Base-by-base conservation (phyloP, 208 protist genomes). In the Lotmaria passim region DNA sequence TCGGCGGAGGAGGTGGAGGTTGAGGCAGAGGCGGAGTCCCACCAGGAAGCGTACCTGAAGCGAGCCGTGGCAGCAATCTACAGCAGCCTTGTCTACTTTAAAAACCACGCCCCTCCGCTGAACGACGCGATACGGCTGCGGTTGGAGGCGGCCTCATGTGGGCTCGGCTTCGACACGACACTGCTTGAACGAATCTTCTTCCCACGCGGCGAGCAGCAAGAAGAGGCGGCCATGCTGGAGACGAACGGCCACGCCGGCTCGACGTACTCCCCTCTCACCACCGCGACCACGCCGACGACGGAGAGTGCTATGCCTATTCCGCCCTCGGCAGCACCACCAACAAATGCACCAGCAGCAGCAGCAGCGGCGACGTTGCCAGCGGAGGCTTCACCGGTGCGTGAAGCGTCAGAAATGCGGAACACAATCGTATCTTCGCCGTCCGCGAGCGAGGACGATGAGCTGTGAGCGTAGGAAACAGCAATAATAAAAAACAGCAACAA, bases 31-130 rank as follows among this genome's bases (percentile, higher is more conserved):
- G 56, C 62, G 47, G 71, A 85, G 53, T 15, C 47, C 31, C 61
- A 89, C 56, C 78, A 82, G 43, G 68, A 65, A 59, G 60, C 48
- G 0, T 86, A 90, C 47, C 28, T 94, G 33, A 76, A 86, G 65
- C 81, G 79, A 11, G 56, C 70, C 23, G 74, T 90, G 7, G 66
- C 85, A 3, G 51, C 60, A 1, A 63, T 91, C 8, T 90, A 92
- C 74, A 60, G 77, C 6, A 85, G 81, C 33, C 78, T 85, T 19
- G 77, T 85, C 10, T 79, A 81, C 33, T 86, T 91, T 28, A 66
- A 77, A 15, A 69, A 69, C 36, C 77, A 85, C 53, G 74, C 69
- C 4, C 80, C 90, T 21, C 75, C 66, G 26, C 74, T 86, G 39
- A 87, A 57, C 3, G 43, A 73, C 23, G 41, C 75, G 10, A 59